Evolutionary conservation across 2,329 filamentous ascomycete species (phyloP).

Genomic region (Paraphoma chrysanthemicola): DNA sequence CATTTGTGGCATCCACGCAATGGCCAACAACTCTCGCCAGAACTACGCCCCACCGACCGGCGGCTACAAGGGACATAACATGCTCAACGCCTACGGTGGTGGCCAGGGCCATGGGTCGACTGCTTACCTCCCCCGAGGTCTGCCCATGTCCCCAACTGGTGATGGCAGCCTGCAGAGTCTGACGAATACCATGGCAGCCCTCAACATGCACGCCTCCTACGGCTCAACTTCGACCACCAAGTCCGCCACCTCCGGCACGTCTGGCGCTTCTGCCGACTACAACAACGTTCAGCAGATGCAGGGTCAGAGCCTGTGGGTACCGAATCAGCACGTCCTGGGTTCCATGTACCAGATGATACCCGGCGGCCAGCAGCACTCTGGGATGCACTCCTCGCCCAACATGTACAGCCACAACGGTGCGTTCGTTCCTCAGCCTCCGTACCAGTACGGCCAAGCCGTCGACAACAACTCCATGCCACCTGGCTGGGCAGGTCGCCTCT

Average conservation of each 20-base stretch:
- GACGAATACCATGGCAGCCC: constrained; percentile 44
- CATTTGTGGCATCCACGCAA: constrained; percentile 14
- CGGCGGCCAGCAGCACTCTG: constrained; percentile 38
- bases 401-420: constrained; percentile 55
- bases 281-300: constrained; percentile 40
- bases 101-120: constrained; percentile 39
- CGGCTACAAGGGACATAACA: constrained; percentile 41
- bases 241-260: constrained; percentile 39
- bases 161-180: constrained; percentile 42
- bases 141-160: constrained; percentile 40
- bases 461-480: constrained; percentile 55
- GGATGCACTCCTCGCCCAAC: constrained; percentile 44
- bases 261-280: constrained; percentile 44
- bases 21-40: constrained; percentile 42
- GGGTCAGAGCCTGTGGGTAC: constrained; percentile 48
- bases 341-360: constrained; percentile 46
- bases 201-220: constrained; percentile 46
- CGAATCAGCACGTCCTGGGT: constrained; percentile 43
- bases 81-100: constrained; percentile 38
- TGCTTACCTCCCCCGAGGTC: constrained; percentile 46
- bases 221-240: constrained; percentile 41
- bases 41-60: constrained; percentile 31
- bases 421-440: constrained; percentile 53
- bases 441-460: constrained; percentile 54
- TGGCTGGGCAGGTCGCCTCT: constrained; percentile 55